Base-by-base conservation (phyloP, 2,329 filamentous ascomycete species). In the Cytospora piceae region DNA sequence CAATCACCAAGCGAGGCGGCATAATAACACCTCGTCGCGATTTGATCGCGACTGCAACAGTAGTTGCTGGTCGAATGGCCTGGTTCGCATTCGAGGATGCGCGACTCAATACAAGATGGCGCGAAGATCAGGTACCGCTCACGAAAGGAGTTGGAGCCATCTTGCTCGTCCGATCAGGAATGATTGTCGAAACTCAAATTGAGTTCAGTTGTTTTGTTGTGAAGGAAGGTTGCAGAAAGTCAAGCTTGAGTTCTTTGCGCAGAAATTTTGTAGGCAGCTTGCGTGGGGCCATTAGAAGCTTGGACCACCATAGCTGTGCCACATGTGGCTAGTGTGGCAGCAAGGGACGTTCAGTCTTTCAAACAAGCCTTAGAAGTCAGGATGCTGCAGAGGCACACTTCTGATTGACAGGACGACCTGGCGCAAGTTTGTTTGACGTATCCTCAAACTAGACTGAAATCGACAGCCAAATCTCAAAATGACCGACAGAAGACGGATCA, bases 401-500 rank as follows among this genome's bases (percentile, higher is more conserved):
- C 7, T 49, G 5, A 22, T 49, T 49, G n/a, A 49, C 7, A 49
- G 22, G 46, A 24, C 46, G 24, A 14, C 3, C 46, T 24, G 46
- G 11, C 20, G n/a, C 46, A 22, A 20, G 12, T 49, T 20, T 49
- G 3, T 49, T 22, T n/a, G 9, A 49, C 20, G 34, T 49, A 7
- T 49, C 20, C 78, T 86, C 84, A 85, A 34, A 17, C 20, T 46
- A n/a, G 12, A 49, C n/a, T 24, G n/a, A 49, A 5, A 49, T n/a
- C 11, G 20, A 9, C 8, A 7, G 20, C 11, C 22, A 22, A 12
- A 6, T 20, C 46, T 87, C 84, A 85, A 71, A 22, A 93, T 94
- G 91, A 82, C 90, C 64, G 95, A 99, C 77, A 87, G 94, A 77
- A 89, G 94, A 79, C 88, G 95, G 72, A 88, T 97, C 71, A 98